phyloP scores from a whole-genome alignment of 2,329 filamentous ascomycete species.

The Arthrobotrys sinensis region DNA sequence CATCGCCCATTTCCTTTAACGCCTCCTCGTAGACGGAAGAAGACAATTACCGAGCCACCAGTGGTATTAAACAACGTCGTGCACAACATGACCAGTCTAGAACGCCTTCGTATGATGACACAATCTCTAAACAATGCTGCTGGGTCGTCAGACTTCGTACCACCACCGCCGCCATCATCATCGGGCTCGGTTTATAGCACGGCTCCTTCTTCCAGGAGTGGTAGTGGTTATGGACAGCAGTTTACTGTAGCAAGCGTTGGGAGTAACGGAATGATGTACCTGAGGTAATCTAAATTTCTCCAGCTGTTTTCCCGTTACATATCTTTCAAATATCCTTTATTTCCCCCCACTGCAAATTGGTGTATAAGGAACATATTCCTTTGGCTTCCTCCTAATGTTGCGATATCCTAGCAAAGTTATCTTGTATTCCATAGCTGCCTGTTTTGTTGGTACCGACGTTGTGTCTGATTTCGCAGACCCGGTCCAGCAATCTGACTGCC shows the following conservation, averaged over 20 bases:
- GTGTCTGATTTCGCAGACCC: conserved; percentile 38
- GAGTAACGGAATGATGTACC: conserved; percentile 61
- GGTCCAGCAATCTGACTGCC: conserved; percentile 48
- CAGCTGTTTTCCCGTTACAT: conserved; percentile 29
- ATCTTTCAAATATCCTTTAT: conserved; percentile 13
- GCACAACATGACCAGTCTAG: conserved; percentile 60
- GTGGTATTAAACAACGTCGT: conserved; percentile 58
- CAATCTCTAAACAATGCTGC: conserved; percentile 54
- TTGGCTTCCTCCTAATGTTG: conserved; percentile 20
- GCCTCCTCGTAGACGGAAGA: conserved; percentile 59
- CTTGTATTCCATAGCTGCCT: conserved; percentile 39
- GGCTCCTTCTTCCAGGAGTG: conserved; percentile 56
- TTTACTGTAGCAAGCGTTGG: conserved; percentile 60
- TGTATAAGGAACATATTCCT: not conserved
- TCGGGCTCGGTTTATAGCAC: conserved; percentile 56
- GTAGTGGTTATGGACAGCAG: conserved; percentile 53
- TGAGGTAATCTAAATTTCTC: conserved; percentile 53
- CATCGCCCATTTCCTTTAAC: conserved; percentile 53
- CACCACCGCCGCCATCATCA: conserved; percentile 56
- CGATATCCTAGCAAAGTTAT: conserved; percentile 19
- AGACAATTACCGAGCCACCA: conserved; percentile 58
- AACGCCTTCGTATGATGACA: conserved; percentile 61
- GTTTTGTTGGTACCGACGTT: conserved; percentile 37
- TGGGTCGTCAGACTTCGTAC: conserved; percentile 46
- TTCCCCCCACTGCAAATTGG: not conserved